phyloP scores from a whole-genome alignment of 768 basidiomycete species.

The Ramaria sp. region DNA sequence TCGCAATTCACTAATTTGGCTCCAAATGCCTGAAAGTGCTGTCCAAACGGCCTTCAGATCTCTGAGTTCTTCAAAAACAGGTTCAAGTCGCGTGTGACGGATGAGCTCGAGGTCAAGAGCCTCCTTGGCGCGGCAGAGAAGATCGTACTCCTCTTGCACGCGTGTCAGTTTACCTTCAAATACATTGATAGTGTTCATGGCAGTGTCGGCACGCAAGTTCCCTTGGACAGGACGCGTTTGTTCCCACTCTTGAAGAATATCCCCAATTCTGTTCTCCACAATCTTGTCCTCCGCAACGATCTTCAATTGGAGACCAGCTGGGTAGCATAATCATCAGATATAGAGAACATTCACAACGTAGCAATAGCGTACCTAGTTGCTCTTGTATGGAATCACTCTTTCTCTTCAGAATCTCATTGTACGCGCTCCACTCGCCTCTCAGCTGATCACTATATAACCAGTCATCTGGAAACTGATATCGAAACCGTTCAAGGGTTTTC shows the following conservation, averaged over 20 bases:
- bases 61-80: constrained; percentile 88
- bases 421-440: constrained; percentile 96
- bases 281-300: constrained; percentile 99
- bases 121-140: constrained; percentile 93
- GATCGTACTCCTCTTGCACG: constrained; percentile 90
- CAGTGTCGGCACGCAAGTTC: constrained; percentile 89
- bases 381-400: constrained; percentile 99
- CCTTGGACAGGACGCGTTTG: constrained; percentile 94
- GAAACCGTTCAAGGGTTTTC: constrained; percentile 92
- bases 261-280: constrained; percentile 89
- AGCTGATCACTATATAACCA: constrained; percentile 99
- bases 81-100: constrained; percentile 83
- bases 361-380: constrained; percentile 63
- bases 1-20: constrained; percentile 77
- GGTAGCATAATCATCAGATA: not conserved
- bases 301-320: constrained; percentile 96
- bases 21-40: constrained; percentile 95
- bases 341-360: not conserved
- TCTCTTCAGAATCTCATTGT: constrained; percentile 93
- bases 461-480: constrained; percentile 93
- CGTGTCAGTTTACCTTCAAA: constrained; percentile 87
- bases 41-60: constrained; percentile 99
- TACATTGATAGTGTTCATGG: constrained; percentile 91
- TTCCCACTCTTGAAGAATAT: constrained; percentile 90
- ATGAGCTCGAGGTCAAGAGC: constrained; percentile 88